Conservation (phyloP, 1,139 yeast genomes). For the Hyphopichia khmerensis region DNA sequence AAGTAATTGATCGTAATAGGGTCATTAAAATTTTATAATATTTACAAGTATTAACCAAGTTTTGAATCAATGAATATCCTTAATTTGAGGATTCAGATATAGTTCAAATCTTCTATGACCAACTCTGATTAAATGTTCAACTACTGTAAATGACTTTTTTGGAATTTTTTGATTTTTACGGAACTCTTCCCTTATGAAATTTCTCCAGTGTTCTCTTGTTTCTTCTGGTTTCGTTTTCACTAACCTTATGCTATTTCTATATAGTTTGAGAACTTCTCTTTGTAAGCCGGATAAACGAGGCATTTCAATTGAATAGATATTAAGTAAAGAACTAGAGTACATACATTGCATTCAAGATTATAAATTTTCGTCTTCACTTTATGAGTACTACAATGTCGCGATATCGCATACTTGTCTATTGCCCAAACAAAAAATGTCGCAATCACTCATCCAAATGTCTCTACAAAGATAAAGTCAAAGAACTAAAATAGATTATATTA, state of each 20-base stretch:
- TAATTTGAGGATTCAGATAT: slow-evolving; percentile 66
- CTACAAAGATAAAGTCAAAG: too few relatives aligned
- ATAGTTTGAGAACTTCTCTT: slow-evolving; percentile 61
- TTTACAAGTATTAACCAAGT: neutral
- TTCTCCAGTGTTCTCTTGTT: slow-evolving; percentile 45
- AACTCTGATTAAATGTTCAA: slow-evolving; percentile 78
- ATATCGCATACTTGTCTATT: too few relatives aligned
- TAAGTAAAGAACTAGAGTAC: too few relatives aligned
- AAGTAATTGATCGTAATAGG: neutral
- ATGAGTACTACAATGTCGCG: too few relatives aligned
- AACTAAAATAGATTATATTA: too few relatives aligned
- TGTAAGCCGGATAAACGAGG: slow-evolving; percentile 60
- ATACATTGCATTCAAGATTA: too few relatives aligned
- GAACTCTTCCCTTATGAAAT: slow-evolving; percentile 58
- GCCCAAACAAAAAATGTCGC: too few relatives aligned
- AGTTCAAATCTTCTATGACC: slow-evolving; percentile 74
- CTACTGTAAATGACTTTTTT: slow-evolving; percentile 79
- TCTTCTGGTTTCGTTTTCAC: slow-evolving; percentile 56
- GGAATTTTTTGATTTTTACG: slow-evolving; percentile 56
- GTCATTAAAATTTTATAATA: neutral
- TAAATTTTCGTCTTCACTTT: too few relatives aligned
- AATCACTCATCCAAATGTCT: too few relatives aligned
- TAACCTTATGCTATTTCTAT: slow-evolving; percentile 56
- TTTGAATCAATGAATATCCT: slow-evolving; percentile 49
- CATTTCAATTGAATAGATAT: slow-evolving; percentile 16